Evolutionary conservation across 495 filamentous ascomycete species (phyloP).

Genomic region (Aspergillus ellipticus): DNA sequence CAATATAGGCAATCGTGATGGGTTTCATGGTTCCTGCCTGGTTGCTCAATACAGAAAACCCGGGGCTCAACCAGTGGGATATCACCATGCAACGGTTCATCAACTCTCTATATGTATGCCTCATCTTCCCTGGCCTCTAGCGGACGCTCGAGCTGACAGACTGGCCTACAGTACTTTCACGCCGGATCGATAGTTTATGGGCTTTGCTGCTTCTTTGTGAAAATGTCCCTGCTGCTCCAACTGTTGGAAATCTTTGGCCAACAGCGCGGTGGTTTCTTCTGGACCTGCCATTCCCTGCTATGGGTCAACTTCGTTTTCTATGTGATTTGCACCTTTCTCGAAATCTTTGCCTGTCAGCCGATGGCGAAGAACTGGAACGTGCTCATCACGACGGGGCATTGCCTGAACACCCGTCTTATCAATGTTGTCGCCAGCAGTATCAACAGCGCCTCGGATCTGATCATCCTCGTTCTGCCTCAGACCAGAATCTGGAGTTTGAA

Average conservation of each 20-base stretch:
- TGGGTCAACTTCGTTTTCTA: conserved; percentile 3
- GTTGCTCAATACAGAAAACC: not conserved
- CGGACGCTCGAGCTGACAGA: no score
- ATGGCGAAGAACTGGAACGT: not conserved
- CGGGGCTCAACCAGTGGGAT: conserved; percentile 2
- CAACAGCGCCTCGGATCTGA: not conserved
- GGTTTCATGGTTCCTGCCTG: not conserved
- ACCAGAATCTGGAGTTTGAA: conserved; percentile 1
- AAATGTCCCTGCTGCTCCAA: not conserved
- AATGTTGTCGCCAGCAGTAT: not conserved
- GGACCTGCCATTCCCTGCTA: not conserved
- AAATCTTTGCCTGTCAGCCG: not conserved
- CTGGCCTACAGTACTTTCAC: not conserved
- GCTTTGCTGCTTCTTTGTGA: not conserved
- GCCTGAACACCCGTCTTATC: not conserved
- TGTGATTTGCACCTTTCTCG: not conserved
- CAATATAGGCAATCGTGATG: not conserved
- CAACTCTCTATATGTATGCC: not conserved
- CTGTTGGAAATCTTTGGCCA: not conserved
- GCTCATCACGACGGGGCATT: not conserved
- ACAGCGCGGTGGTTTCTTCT: not conserved
- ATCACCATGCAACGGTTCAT: not conserved
- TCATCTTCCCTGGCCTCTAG: no score
- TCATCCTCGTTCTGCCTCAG: not conserved
- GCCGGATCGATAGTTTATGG: not conserved